Base-by-base conservation (phyloP, 495 filamentous ascomycete genomes). In the Penicillium silybi region DNA sequence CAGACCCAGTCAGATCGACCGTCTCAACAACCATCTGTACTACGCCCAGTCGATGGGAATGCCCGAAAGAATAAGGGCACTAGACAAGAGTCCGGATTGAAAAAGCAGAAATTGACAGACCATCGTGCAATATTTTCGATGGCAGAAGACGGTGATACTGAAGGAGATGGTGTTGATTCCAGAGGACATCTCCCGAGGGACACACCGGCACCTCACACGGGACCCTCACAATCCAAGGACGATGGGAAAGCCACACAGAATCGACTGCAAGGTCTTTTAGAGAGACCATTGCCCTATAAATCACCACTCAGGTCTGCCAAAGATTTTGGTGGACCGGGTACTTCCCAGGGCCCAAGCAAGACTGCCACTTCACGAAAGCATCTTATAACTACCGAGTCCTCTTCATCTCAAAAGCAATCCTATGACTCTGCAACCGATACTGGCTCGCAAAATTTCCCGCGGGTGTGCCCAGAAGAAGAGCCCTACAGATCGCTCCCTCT, bases 401-500 rank as follows among this genome's bases (percentile, higher is more conserved):
- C 26, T 17, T 38, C 48, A 16, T 41, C 40, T 4, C 29, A 5
- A 17, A 19, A 27, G 20, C 48, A 18, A 1, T 11, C 48, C 32
- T 18, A 37, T n/a, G 32, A 29, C 9, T 29, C 29, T 15, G 40
- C n/a, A n/a, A 39, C 16, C 8, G 41, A 34, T 18, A 22, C 13
- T 2, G 39, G 18, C 11, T 41, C 40, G 3, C 39, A 62, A 50
- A 26, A 7, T 19, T 17, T n/a, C 34, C 48, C 43, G 5, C 48
- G 64, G 18, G 44, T 63, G 27, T 48, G 40, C 11, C 63, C 70
- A 0, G 67, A 72, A 18, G 57, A 72, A 50, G 69, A 71, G 46
- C 73, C 65, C 19, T 76, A 83, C 23, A 77, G 86, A 54, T 65
- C 72, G 10, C 74, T 73, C 26, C 78, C 83, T 10, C 56, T 82